Conservation (phyloP, 2,329 filamentous ascomycete species). For the Pyricularia grisea region DNA sequence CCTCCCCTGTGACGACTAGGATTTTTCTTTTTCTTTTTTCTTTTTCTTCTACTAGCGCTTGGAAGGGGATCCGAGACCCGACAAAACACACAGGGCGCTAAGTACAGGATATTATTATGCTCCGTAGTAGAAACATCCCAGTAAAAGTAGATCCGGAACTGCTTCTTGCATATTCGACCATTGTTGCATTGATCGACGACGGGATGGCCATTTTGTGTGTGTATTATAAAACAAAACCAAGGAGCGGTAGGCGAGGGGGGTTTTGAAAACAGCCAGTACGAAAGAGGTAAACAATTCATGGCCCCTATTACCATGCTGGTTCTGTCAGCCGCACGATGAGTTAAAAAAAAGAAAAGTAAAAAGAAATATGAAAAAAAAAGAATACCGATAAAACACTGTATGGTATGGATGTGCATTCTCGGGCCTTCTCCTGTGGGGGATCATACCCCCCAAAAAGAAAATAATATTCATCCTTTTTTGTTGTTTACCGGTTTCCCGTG, state of each 20-base stretch:
- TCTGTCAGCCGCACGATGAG: not conserved
- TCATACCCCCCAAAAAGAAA: not conserved
- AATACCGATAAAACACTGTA: not conserved
- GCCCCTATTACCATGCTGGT: not conserved
- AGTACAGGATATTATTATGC: too few relatives aligned
- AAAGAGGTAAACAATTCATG: not conserved
- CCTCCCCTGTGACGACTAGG: not conserved
- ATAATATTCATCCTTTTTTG: not conserved
- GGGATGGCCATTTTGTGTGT: not conserved
- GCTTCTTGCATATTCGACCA: not conserved
- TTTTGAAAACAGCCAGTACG: not conserved
- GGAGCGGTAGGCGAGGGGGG: too few relatives aligned
- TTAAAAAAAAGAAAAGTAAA: not conserved
- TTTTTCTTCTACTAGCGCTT: too few relatives aligned
- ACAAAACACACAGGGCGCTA: not conserved
- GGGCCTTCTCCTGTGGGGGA: not conserved
- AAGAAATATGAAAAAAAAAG: not conserved
- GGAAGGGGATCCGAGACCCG: not conserved
- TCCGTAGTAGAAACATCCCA: not conserved
- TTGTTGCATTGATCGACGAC: not conserved
- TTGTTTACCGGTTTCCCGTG: not conserved
- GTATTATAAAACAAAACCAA: not conserved
- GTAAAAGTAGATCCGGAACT: not conserved
- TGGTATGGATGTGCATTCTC: not conserved
- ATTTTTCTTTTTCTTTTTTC: not conserved